Conservation (phyloP, 768 basidiomycete genomes). For the Lentinula raphanica region DNA sequence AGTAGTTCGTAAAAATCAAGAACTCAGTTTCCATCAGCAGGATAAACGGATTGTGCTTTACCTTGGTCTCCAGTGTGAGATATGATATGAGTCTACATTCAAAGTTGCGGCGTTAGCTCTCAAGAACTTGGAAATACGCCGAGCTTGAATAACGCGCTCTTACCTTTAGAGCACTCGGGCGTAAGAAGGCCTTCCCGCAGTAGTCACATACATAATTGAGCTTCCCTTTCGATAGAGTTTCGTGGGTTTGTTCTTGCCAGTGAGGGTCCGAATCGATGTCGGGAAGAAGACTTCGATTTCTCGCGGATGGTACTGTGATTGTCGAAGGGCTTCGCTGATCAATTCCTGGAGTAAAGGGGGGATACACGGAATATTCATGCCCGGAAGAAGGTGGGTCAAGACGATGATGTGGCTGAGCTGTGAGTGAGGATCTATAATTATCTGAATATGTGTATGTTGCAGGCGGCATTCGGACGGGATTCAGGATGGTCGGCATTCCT, state of each 20-base stretch:
- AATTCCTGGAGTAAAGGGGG: too few relatives aligned
- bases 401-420: too few relatives aligned
- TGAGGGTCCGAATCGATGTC: neutral
- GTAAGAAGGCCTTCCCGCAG: conserved; percentile 6
- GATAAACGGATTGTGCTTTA: neutral
- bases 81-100: conserved; percentile 2
- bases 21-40: neutral
- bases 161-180: conserved; percentile 6
- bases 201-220: conserved; percentile 1
- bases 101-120: neutral
- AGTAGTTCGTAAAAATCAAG: neutral
- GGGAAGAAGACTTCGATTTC: neutral
- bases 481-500: too few relatives aligned
- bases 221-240: conserved; percentile 1
- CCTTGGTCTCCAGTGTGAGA: conserved; percentile 7
- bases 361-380: too few relatives aligned
- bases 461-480: too few relatives aligned
- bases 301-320: neutral
- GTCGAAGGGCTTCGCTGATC: neutral
- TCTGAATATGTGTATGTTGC: too few relatives aligned
- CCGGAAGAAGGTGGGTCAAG: too few relatives aligned
- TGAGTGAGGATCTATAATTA: too few relatives aligned
- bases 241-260: neutral
- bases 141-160: too few relatives aligned
- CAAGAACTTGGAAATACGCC: too few relatives aligned